Base-by-base conservation (phyloP, 2,329 filamentous ascomycete species). In the Epichloe uncinata region DNA sequence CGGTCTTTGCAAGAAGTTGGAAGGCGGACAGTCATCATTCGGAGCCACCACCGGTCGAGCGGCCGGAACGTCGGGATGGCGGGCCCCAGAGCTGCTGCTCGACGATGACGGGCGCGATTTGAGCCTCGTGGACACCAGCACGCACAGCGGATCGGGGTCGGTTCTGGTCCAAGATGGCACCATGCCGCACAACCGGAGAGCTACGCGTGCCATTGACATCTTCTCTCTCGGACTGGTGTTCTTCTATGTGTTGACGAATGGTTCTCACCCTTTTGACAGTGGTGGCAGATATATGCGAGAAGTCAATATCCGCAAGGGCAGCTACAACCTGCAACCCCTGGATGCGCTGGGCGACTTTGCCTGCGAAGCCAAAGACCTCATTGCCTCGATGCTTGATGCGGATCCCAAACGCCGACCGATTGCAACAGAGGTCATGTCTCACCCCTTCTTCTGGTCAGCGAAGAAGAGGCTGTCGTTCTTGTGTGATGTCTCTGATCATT, bases 211-310 rank as follows among this genome's bases (percentile, higher is more conserved):
- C 8, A 96, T 97, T 53, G 93, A 98, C 63, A 95, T 98, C 26
- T 98, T 98, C 70, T 95, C 90, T 0, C 77, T 98, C 36, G 93
- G 93, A 1, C 84, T 95, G 48, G 89, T 98, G n/a, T 98, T 96
- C 72, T 97, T 90, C 70, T 98, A 96, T 64, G 90, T 97, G n/a
- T 75, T 98, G 52, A 96, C 91, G 1, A 86, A 89, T 54, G 93
- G 93, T 15, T 80, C 78, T 1, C 93, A 98, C 65, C 93, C 93
- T 0, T 98, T 94, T 60, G 91, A 96, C 63, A 90, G 89, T 54
- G 90, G 93, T 50, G 89, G 93, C 61, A 82, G 88, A 46, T 97
- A 93, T 72, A 94, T 95, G 80, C 82, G 93, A 48, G 93, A 98
- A 67, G 86, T 94, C 59, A 97, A 98, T 66, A 97, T 98, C 60